Evolutionary conservation across 805 yeast species (phyloP).

Genomic region (Candida sithepensis): DNA sequence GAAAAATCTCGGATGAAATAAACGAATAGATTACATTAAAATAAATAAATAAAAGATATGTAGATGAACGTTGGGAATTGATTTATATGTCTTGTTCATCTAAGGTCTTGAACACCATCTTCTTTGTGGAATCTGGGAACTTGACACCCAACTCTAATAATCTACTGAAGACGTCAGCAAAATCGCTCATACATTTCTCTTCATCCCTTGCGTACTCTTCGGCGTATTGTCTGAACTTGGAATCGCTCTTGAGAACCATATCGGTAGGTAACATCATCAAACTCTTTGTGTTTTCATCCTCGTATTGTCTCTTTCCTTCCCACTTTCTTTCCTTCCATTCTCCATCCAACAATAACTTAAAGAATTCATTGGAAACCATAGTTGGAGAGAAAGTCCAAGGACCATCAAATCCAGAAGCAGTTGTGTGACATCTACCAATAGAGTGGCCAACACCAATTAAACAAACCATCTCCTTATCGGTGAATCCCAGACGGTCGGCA

Average conservation of each 20-base stretch:
- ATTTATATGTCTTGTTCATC: constrained; percentile 54
- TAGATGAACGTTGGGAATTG: not conserved
- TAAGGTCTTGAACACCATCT: constrained; percentile 57
- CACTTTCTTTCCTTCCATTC: constrained; percentile 59
- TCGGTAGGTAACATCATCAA: constrained; percentile 62
- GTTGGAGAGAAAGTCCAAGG: constrained; percentile 88
- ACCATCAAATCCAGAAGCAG: constrained; percentile 77
- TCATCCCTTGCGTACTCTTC: constrained; percentile 48
- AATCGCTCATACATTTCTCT: constrained; percentile 46
- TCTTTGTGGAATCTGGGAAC: constrained; percentile 48
- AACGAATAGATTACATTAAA: not conserved
- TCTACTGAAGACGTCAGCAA: constrained; percentile 41
- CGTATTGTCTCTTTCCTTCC: constrained; percentile 61
- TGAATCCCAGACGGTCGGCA: constrained; percentile 41
- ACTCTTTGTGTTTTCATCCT: constrained; percentile 52
- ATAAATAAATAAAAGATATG: not conserved
- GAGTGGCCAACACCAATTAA: constrained; percentile 46
- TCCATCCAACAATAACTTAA: constrained; percentile 46
- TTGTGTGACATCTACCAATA: constrained; percentile 44
- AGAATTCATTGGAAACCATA: constrained; percentile 71
- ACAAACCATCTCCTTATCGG: constrained; percentile 43
- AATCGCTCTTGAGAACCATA: constrained; percentile 47
- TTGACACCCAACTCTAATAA: constrained; percentile 71
- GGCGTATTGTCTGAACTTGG: constrained; percentile 41
- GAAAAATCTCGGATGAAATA: no score